These are phyloP conservation scores for Coemansia sp. DNA, from an alignment of 192 early-diverging fungal genomes.

Conservation along the genomic window DNA sequence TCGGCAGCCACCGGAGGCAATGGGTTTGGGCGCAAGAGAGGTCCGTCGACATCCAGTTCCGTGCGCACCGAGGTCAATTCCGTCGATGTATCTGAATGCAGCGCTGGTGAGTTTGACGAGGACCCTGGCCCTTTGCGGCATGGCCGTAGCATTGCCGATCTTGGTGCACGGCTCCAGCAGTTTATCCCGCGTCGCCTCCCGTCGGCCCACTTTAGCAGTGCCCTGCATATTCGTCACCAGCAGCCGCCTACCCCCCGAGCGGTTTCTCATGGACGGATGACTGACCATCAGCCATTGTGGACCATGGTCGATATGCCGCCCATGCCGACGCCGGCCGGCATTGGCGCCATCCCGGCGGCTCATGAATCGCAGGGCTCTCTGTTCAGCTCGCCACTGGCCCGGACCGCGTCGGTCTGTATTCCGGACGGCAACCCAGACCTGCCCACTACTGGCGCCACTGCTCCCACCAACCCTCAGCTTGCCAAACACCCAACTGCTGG, in stretches of 20 bases:
- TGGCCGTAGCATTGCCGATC: constrained; percentile 26
- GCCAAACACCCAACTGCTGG: too few relatives aligned
- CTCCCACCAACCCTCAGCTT: too few relatives aligned
- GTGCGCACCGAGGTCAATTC: constrained; percentile 1
- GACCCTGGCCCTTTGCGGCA: constrained; percentile 1
- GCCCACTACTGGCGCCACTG: not conserved
- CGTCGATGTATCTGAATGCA: not conserved
- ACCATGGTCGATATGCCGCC: constrained; percentile 16
- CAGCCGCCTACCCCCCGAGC: not conserved
- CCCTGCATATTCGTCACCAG: not conserved
- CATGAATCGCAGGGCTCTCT: constrained; percentile 7
- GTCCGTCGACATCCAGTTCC: constrained; percentile 9
- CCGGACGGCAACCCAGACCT: not conserved
- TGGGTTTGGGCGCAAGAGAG: not conserved
- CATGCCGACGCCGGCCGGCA: not conserved
- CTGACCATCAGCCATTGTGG: constrained; percentile 11
- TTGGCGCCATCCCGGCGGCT: not conserved
- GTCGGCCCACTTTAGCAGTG: not conserved
- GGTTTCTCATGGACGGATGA: constrained; percentile 12
- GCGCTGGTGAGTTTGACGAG: not conserved
- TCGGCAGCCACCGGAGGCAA: too few relatives aligned
- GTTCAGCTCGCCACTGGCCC: constrained; percentile 10
- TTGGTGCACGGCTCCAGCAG: constrained; percentile 29
- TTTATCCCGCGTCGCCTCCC: constrained; percentile 35
- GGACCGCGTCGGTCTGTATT: constrained; percentile 1